phyloP scores from a whole-genome alignment of 108 stramenopile species.

The Cyclotella baltica region DNA sequence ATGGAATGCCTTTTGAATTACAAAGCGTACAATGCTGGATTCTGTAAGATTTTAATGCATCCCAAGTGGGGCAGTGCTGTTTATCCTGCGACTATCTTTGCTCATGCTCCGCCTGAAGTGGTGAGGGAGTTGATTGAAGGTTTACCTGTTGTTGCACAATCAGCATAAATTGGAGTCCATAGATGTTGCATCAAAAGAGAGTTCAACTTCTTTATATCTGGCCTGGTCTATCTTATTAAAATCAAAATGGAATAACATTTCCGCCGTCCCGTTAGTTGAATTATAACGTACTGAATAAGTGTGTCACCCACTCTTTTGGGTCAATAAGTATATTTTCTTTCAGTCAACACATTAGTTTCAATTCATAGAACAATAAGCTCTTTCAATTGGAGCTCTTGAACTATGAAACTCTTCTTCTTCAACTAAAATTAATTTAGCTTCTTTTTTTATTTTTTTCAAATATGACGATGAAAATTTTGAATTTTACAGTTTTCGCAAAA shows the following conservation, averaged over 20 bases:
- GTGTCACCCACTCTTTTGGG: too few relatives aligned
- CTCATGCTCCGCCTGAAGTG: conserved; percentile 69
- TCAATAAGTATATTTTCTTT: too few relatives aligned
- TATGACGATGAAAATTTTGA: too few relatives aligned
- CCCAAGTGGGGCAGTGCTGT: conserved; percentile 94
- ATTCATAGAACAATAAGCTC: too few relatives aligned
- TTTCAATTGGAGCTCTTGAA: too few relatives aligned
- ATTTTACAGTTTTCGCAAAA: background rate
- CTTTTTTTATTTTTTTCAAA: too few relatives aligned
- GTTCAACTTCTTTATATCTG: background rate
- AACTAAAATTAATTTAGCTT: too few relatives aligned
- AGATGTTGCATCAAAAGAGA: background rate
- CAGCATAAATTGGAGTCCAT: background rate
- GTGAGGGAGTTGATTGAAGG: conserved; percentile 57
- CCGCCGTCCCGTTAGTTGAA: too few relatives aligned
- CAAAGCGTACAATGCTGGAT: conserved; percentile 93
- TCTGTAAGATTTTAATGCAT: conserved; percentile 97
- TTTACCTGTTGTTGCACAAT: conserved; percentile 26
- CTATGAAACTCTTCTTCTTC: too few relatives aligned
- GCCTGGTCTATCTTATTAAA: background rate
- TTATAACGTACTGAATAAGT: too few relatives aligned
- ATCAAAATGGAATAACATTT: too few relatives aligned
- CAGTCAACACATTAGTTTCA: too few relatives aligned
- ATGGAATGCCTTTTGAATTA: conserved; percentile 91
- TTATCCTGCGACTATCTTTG: conserved; percentile 97